Base-by-base conservation (phyloP, 805 yeast species). In the Candida cerambycidarum region DNA sequence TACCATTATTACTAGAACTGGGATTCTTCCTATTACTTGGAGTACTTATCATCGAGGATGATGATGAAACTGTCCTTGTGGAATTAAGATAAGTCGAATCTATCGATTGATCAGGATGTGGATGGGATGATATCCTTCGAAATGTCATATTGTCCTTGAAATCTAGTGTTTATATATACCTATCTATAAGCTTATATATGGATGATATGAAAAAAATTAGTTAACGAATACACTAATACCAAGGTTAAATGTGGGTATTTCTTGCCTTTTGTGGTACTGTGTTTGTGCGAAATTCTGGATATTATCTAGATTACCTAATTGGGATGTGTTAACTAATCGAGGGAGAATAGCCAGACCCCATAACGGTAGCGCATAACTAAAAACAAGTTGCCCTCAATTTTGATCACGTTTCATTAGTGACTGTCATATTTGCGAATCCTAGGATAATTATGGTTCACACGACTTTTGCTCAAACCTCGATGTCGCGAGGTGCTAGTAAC, bases 41-140 rank as follows among this genome's bases (percentile, higher is more conserved):
- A 0, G 73, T 67, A 46, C 72, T 63, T 32, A 69, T 55, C 47
- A 67, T 59, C 5, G 71, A 65, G 2, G 73, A 67, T 3, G 70
- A 58, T 11, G 71, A 63, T 36, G 65, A 59, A 11, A 66, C 58
- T 1, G 71, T 64, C 17, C 74, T 52, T 29, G 61, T 65, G 25
- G 60, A 29, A 27, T 44, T 44, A 24, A 52, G 55, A 43, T 49
- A 49, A 2, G 52, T 48, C 24, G 52, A 50, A 18, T 49, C 38
- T 13, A 44, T 41, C 19, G 52, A 48, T 18, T 48, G 47, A 14
- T 47, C 51, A 6, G 44, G 42, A 32, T 39, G 38, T 39, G 37
- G 46, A 13, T 45, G 50, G 14, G 58, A 48, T 12, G 54, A 45
- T 17, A 47, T 39, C 29, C 54, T 35, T 33, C 55, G 47, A 31